Conservation (phyloP, 1,284 basidiomycete species). For the Apiotrichum siamense region DNA sequence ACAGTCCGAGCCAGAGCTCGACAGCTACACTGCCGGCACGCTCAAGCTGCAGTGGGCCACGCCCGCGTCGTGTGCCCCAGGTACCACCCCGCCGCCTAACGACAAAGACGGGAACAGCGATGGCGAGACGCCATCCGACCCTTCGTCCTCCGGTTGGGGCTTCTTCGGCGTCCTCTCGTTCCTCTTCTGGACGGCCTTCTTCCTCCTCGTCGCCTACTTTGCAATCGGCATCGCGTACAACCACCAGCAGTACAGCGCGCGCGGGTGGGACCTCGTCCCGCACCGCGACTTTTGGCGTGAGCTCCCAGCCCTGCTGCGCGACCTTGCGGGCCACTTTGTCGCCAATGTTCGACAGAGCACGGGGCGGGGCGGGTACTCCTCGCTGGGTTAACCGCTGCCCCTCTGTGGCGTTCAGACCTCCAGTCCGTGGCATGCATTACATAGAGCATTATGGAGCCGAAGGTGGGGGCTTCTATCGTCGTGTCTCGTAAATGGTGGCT, state of each 20-base stretch:
- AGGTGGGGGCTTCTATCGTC: background rate
- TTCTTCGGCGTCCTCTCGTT: constrained; percentile 28
- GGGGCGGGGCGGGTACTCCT: constrained; percentile 38
- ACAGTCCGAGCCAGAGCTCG: constrained; percentile 3
- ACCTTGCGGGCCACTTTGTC: constrained; percentile 40
- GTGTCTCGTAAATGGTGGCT: background rate
- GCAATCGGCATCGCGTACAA: constrained; percentile 48
- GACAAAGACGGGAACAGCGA: constrained; percentile 3
- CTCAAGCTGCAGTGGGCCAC: constrained; percentile 40
- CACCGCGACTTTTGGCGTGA: constrained; percentile 49
- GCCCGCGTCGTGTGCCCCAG: constrained; percentile 41
- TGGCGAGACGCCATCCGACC: background rate
- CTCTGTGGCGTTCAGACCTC: background rate
- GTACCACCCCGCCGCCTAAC: constrained; percentile 1
- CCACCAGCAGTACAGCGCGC: constrained; percentile 47
- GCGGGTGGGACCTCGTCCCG: constrained; percentile 46
- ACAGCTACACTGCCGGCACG: constrained; percentile 32
- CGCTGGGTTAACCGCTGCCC: constrained; percentile 23
- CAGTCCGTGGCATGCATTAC: constrained; percentile 1
- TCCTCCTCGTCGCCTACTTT: constrained; percentile 38
- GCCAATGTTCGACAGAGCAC: constrained; percentile 30
- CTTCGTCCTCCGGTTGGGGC: constrained; percentile 15
- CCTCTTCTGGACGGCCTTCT: constrained; percentile 34
- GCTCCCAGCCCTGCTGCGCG: constrained; percentile 36
- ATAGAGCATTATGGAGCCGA: background rate